Percentiles rank a stretch among this genome's conserved stretches.
These are phyloP conservation scores for Candida chilensis DNA, from an alignment of 805 yeast genomes.

Conservation along the genomic window DNA sequence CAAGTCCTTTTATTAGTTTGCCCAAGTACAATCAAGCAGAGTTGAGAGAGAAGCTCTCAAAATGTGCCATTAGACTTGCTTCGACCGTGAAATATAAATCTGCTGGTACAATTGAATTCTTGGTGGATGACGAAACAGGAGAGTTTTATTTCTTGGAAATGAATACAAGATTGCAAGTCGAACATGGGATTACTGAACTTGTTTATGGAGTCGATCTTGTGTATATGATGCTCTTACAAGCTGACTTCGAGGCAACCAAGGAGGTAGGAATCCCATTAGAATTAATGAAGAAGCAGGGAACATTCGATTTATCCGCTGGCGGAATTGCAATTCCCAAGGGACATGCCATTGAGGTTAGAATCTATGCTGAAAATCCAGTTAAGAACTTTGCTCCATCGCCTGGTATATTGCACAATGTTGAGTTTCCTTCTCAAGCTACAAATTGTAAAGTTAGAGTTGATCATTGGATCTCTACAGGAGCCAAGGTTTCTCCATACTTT, in stretches of 20 bases:
- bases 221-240: constrained; percentile 12
- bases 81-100: constrained; percentile 11
- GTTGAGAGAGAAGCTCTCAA: constrained; percentile 8
- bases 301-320: constrained; percentile 2
- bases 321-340: constrained; percentile 12
- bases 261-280: constrained; percentile 8
- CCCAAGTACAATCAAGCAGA: constrained; percentile 3
- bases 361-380: constrained; percentile 16
- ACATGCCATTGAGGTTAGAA: constrained; percentile 15
- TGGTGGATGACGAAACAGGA: constrained; percentile 14
- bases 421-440: constrained; percentile 4
- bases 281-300: constrained; percentile 4
- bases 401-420: constrained; percentile 12
- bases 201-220: constrained; percentile 13
- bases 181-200: constrained; percentile 16
- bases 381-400: constrained; percentile 15
- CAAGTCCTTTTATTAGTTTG: constrained; percentile 11
- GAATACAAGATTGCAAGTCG: constrained; percentile 17
- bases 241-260: constrained; percentile 11
- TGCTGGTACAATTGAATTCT: constrained; percentile 17
- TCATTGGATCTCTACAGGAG: constrained; percentile 15
- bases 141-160: constrained; percentile 13
- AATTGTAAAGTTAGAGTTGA: constrained; percentile 9
- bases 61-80: constrained; percentile 10
- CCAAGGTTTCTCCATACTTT: constrained; percentile 15